Base-by-base conservation (phyloP, 768 basidiomycete species). In the Dioszegia hungarica region DNA sequence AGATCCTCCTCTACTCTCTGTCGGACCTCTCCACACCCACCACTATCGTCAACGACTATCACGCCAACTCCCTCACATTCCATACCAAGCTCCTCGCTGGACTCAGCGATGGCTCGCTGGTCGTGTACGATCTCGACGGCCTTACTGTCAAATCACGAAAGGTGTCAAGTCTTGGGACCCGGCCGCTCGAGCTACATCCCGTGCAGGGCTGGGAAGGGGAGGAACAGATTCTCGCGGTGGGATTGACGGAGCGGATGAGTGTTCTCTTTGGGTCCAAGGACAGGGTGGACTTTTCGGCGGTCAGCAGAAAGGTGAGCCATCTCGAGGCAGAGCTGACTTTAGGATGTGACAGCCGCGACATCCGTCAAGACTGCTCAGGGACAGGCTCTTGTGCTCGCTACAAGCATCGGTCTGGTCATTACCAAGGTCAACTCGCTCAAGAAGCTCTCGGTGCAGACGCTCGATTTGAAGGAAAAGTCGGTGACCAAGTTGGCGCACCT, bases 391-490 rank as follows among this genome's bases (percentile, higher is more conserved):
- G 58, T 70, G 10, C 34, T 70, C 4, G 68, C 73, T 1, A 41
- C 59, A 5, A 9, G 50, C 0, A 53, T 20, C 3, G 67, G 63
- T 2, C 28, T 75, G 1, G 54, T 67, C 4, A 50, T 75, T 24
- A 54, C 48, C 24, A 63, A 56, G 33, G 58, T 73, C 28, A 68
- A 63, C 22, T 67, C 61, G 29, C 59, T 74, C 14, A 75, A 74
- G 56, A 72, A 70, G 53, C 57, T 75, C 14, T 66, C 68, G n/a
- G 65, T 75, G 1, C 65, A 65, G 41, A 75, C 70, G 15, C 53
- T 73, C 15, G 67, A 71, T 40, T 54, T 70, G 0, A 63, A 63
- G 14, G 60, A 68, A 43, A 52, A 67, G n/a, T 68, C 70, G 0
- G 60, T 51, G 5, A 52, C 29, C 6, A 64, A 61, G 45, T 19